These are phyloP conservation scores for Candida ficus DNA, from an alignment of 805 yeast genomes.

Conservation along the genomic window DNA sequence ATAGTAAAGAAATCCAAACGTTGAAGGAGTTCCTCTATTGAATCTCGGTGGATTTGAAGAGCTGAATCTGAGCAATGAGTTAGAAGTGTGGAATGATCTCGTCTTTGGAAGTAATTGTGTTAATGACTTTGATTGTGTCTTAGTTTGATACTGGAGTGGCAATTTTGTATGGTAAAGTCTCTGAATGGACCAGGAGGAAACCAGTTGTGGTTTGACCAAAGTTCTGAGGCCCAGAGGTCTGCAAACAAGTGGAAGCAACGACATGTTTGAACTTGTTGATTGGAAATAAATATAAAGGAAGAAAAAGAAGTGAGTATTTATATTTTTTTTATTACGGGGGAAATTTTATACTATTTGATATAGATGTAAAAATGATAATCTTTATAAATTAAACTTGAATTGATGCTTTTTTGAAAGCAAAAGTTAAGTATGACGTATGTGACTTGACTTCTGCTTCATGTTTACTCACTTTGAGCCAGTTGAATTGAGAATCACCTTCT, in stretches of 20 bases:
- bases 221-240: neutral
- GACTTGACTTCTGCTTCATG: conserved; percentile 83
- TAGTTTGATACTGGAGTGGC: neutral
- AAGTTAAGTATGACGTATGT: conserved; percentile 90
- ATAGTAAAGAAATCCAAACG: conserved; percentile 7
- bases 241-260: neutral
- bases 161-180: neutral
- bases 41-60: conserved; percentile 10
- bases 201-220: neutral
- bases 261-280: neutral
- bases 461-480: conserved; percentile 83
- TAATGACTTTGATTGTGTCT: neutral
- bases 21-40: conserved; percentile 14
- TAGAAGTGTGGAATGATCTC: neutral
- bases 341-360: neutral
- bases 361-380: neutral
- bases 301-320: neutral
- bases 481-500: conserved; percentile 79
- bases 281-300: neutral
- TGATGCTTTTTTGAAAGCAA: conserved; percentile 53
- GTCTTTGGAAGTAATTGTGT: neutral
- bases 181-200: neutral
- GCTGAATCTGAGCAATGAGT: neutral
- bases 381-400: neutral
- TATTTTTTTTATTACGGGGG: neutral